Evolutionary conservation across 2,329 filamentous ascomycete genomes (phyloP), one percentile per base, ranked within the genome.

Genomic region (Cladophialophora carrionii): DNA sequence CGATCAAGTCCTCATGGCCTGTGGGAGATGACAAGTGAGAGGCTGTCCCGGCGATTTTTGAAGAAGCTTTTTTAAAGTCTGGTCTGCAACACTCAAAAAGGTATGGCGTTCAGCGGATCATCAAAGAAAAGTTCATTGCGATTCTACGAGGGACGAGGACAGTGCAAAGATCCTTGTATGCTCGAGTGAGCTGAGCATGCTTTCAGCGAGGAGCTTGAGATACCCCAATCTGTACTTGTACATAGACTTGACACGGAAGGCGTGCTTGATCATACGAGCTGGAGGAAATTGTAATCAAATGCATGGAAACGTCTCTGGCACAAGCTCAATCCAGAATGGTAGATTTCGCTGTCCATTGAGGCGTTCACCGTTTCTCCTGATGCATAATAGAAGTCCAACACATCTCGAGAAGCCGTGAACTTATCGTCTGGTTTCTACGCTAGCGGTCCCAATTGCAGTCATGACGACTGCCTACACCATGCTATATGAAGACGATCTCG

Each of bases 121-220:
- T 51, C 48, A 24, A 17, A 20, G 48, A 51, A 51, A 51, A 26
- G 48, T 51, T 51, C 48, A 26, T 51, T 51, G 48, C 48, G 20
- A 51, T 51, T 51, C 24, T 22, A 24, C 24, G 22, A 8, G 24
- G 20, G 3, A 22, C 22, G 3, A 51, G 48, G 4, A 14, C 14
- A 20, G 22, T 51, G 48, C 9, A 3, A 51, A n/a, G 20, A 51
- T 3, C 6, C 17, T 43, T 8, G 20, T 17, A 24, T 29, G 29
- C 52, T 54, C 52, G 17, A 54, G 29, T 34, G 52, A 54, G 52
- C 52, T 54, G 52, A 54, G 29, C 29, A 34, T 26, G 10, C 3
- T 54, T 32, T 54, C 52, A 54, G 52, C 52, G 52, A 54, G 52
- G 52, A 54, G 52, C 52, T 54, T 12, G 52, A 54, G 52, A 34